Evolutionary conservation across 164 flowering plant species (phyloP).

Genomic region (Liriodendron chinense): DNA sequence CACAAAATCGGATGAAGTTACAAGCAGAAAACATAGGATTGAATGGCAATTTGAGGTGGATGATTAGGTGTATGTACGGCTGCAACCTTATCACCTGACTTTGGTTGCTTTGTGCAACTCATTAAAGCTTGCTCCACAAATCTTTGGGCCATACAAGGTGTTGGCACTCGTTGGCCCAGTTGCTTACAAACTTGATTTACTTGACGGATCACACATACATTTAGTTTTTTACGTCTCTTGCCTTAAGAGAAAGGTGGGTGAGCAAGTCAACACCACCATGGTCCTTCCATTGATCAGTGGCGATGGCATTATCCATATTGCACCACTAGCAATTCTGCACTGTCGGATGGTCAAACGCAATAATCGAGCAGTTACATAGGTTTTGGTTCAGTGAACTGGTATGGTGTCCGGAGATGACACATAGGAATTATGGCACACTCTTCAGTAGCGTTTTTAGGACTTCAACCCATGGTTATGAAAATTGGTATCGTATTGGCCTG

Average conservation of each 20-base stretch:
- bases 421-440: background rate
- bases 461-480: too few relatives aligned
- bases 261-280: too few relatives aligned
- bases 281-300: background rate
- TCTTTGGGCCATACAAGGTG: background rate
- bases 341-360: background rate
- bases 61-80: background rate
- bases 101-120: background rate
- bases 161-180: background rate
- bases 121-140: background rate
- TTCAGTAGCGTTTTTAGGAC: too few relatives aligned
- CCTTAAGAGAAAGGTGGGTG: background rate
- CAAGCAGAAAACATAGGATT: background rate
- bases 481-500: too few relatives aligned
- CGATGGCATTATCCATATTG: background rate
- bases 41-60: background rate
- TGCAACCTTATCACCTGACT: background rate
- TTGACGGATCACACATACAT: background rate
- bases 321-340: background rate
- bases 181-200: too few relatives aligned
- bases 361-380: background rate
- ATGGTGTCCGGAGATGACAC: background rate
- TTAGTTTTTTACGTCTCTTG: slow-evolving; percentile 6
- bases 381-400: background rate
- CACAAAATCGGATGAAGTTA: background rate